phyloP scores from a whole-genome alignment of 192 early-diverging fungal species.

The Dissophora ornata region DNA sequence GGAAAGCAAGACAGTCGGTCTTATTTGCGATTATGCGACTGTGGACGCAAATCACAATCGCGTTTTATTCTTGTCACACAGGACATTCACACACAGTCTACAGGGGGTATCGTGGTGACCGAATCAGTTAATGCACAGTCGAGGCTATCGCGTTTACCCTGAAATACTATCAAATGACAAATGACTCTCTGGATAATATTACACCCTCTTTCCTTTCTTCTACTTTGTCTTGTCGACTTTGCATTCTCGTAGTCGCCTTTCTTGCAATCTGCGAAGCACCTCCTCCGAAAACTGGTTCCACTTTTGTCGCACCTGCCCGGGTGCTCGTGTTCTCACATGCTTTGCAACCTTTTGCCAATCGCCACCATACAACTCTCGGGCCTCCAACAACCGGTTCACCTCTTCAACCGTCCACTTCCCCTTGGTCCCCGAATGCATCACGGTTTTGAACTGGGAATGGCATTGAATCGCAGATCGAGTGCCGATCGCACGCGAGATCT shows the following conservation, averaged over 20 bases:
- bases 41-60: no score
- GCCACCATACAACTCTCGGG: constrained; percentile 10
- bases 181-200: no score
- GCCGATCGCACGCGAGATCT: constrained; percentile 27
- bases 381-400: constrained; percentile 19
- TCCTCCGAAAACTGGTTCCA: constrained; percentile 30
- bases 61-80: no score
- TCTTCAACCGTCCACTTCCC: constrained; percentile 41
- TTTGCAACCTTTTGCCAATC: constrained; percentile 37
- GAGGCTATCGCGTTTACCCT: no score
- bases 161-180: no score
- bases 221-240: not conserved
- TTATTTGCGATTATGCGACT: no score
- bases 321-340: constrained; percentile 21
- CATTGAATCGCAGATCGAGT: constrained; percentile 34
- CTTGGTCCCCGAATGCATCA: constrained; percentile 39
- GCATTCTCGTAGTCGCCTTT: not conserved
- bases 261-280: constrained; percentile 13
- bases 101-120: no score
- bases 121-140: no score
- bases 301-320: constrained; percentile 42
- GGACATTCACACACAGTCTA: no score
- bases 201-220: not conserved
- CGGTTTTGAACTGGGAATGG: constrained; percentile 39
- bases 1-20: no score